phyloP scores from a whole-genome alignment of 345 rosid genomes.

The Triadica sebifera region DNA sequence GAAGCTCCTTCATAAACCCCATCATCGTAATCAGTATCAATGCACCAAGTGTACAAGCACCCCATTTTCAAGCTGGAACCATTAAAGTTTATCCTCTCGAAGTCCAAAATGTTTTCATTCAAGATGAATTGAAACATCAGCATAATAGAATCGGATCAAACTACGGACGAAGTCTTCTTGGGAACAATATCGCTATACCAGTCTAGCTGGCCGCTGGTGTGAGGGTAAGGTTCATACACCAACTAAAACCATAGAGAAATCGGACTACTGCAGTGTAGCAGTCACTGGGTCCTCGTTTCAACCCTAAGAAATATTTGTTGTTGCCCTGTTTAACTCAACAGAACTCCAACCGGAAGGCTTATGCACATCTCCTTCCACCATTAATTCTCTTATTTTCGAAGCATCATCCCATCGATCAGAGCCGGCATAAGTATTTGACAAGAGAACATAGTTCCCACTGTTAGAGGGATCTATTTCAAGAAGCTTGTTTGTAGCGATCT shows the following conservation, averaged over 20 bases:
- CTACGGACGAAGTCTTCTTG: not conserved
- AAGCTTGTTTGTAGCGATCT: slow-evolving; percentile 23
- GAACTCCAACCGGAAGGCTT: slow-evolving; percentile 26
- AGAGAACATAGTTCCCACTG: slow-evolving; percentile 20
- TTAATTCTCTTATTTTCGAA: slow-evolving; percentile 11
- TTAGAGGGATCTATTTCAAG: slow-evolving; percentile 22
- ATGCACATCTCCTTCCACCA: slow-evolving; percentile 12
- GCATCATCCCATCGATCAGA: slow-evolving; percentile 23
- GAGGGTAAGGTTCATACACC: not conserved
- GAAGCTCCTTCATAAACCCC: not conserved
- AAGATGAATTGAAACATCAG: not conserved
- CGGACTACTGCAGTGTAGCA: not conserved
- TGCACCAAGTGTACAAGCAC: no score
- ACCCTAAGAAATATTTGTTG: slow-evolving; percentile 8
- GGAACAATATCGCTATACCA: not conserved
- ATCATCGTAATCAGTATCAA: not conserved
- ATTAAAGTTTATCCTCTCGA: not conserved
- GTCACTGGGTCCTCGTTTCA: not conserved
- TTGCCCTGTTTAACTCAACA: slow-evolving; percentile 23
- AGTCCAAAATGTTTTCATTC: not conserved
- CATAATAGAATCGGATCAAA: not conserved
- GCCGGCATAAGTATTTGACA: slow-evolving; percentile 25
- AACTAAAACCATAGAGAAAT: not conserved
- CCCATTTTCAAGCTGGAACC: not conserved
- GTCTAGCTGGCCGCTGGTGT: not conserved